phyloP scores from a whole-genome alignment of 306 rosid genomes.

The Erythrophleum fordii region DNA sequence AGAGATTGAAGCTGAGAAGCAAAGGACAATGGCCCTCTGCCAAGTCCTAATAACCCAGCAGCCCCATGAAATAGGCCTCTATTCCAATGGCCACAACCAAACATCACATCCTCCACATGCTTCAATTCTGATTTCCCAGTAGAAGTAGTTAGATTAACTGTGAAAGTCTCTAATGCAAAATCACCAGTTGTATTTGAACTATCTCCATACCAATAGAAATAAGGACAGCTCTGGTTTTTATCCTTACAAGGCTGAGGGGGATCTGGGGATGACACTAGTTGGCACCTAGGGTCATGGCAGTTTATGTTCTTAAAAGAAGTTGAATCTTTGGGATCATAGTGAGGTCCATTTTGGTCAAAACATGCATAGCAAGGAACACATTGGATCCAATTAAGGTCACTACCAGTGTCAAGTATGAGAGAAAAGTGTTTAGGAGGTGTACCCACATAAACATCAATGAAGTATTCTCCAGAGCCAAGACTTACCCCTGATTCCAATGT shows the following conservation, averaged over 20 bases:
- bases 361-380: conserved; percentile 84
- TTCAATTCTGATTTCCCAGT: conserved; percentile 51
- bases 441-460: conserved; percentile 86
- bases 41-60: conserved; percentile 80
- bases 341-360: conserved; percentile 80
- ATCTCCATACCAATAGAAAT: conserved; percentile 89
- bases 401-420: conserved; percentile 84
- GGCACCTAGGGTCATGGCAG: conserved; percentile 66
- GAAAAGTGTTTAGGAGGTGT: conserved; percentile 85
- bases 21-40: conserved; percentile 86
- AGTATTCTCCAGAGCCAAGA: conserved; percentile 87
- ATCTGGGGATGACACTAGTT: conserved; percentile 72
- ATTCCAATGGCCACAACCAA: conserved; percentile 96
- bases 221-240: conserved; percentile 72
- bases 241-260: conserved; percentile 66
- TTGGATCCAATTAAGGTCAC: conserved; percentile 94
- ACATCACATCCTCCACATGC: conserved; percentile 75
- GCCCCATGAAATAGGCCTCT: conserved; percentile 91
- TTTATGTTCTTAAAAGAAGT: conserved; percentile 62
- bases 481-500: conserved; percentile 82
- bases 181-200: conserved; percentile 93
- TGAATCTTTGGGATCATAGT: conserved; percentile 69
- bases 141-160: conserved; percentile 66
- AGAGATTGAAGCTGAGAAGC: conserved; percentile 82
- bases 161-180: conserved; percentile 71